phyloP scores from a whole-genome alignment of 495 filamentous ascomycete genomes.

The Penicillium cataractarum region DNA sequence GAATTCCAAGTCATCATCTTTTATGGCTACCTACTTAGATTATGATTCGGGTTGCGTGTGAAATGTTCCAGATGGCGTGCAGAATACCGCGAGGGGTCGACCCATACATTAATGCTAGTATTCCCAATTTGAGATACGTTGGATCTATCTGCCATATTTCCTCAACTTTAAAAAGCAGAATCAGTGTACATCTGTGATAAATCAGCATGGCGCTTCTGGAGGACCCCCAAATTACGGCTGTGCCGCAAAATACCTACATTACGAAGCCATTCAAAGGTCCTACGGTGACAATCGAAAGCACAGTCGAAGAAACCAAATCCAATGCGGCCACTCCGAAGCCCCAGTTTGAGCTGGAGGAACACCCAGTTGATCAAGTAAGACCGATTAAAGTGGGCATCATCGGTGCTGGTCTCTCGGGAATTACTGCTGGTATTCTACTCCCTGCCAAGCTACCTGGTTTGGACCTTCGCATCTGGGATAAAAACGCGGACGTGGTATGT shows the following conservation, averaged over 20 bases:
- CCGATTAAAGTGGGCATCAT: constrained; percentile 56
- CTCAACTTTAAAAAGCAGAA: background rate
- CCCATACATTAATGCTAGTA: constrained; percentile 10
- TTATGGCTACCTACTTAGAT: background rate
- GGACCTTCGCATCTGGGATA: constrained; percentile 58
- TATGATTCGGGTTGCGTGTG: constrained; percentile 20
- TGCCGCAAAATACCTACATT: constrained; percentile 13
- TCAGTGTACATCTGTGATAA: background rate
- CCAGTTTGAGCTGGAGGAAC: constrained; percentile 42
- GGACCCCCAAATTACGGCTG: constrained; percentile 8
- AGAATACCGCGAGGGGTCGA: constrained; percentile 3
- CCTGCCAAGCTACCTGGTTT: constrained; percentile 55
- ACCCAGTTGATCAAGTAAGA: constrained; percentile 43
- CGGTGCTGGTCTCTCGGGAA: constrained; percentile 55
- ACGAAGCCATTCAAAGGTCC: constrained; percentile 19
- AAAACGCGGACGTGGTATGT: constrained; percentile 57
- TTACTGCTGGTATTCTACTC: constrained; percentile 52
- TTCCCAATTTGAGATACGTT: background rate
- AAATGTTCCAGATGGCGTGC: constrained; percentile 30
- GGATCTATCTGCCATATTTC: background rate
- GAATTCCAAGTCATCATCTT: background rate
- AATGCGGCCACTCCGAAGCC: background rate
- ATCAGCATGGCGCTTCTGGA: constrained; percentile 27
- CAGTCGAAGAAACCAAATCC: constrained; percentile 6
- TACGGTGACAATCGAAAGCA: constrained; percentile 21